These are phyloP conservation scores for Cicer yamashitae DNA, from an alignment of 306 rosid species.

Conservation along the genomic window DNA sequence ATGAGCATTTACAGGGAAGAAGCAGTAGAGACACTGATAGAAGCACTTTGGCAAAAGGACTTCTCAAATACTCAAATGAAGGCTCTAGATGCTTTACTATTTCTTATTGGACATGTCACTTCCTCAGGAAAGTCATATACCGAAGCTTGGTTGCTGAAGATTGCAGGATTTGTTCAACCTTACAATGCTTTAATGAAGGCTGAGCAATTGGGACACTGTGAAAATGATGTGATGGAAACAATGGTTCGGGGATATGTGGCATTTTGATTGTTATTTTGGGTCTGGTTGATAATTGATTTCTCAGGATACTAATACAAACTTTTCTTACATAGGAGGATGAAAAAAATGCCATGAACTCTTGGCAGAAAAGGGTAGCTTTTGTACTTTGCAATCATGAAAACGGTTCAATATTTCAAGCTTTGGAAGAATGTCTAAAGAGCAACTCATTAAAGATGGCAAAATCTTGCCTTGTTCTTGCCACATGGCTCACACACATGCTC, in stretches of 20 bases:
- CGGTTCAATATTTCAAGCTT: slow-evolving; percentile 82
- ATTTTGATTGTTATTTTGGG: slow-evolving; percentile 41
- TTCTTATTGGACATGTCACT: slow-evolving; percentile 75
- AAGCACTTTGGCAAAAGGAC: slow-evolving; percentile 76
- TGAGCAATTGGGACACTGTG: slow-evolving; percentile 56
- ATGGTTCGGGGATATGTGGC: slow-evolving; percentile 53
- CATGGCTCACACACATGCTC: slow-evolving; percentile 93
- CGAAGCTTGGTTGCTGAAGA: slow-evolving; percentile 86
- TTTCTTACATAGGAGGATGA: slow-evolving; percentile 72
- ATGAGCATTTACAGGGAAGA: slow-evolving; percentile 98
- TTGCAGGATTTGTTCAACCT: slow-evolving; percentile 86
- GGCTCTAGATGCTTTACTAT: slow-evolving; percentile 73
- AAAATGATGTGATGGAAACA: slow-evolving; percentile 62
- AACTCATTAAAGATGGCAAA: slow-evolving; percentile 70
- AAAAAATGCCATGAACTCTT: slow-evolving; percentile 67
- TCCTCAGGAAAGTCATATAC: slow-evolving; percentile 73
- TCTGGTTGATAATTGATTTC: slow-evolving; percentile 32
- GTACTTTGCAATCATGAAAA: slow-evolving; percentile 87
- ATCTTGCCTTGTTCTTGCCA: slow-evolving; percentile 79
- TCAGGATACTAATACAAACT: slow-evolving; percentile 35
- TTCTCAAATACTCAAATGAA: slow-evolving; percentile 66
- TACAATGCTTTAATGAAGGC: slow-evolving; percentile 73
- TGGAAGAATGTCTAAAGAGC: slow-evolving; percentile 82
- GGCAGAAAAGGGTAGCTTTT: slow-evolving; percentile 83
- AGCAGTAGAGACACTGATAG: slow-evolving; percentile 76